phyloP scores from a whole-genome alignment of 805 yeast species.

The Ogataea trehaloabstinens region DNA sequence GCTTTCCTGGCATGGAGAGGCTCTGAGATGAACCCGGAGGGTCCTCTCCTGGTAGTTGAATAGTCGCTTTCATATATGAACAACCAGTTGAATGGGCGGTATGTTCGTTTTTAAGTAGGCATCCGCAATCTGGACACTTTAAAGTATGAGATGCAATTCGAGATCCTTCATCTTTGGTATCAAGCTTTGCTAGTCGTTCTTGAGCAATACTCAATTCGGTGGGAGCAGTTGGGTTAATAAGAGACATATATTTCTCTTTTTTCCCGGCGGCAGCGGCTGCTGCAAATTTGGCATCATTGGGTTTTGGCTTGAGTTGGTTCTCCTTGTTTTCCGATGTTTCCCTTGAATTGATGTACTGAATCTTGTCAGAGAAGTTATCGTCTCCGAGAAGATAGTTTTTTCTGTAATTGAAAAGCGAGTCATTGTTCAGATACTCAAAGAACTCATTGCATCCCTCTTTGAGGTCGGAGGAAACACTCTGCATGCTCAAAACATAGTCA shows the following conservation, averaged over 20 bases:
- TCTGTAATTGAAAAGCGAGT: conserved; percentile 19
- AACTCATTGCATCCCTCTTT: conserved; percentile 30
- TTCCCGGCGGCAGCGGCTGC: conserved; percentile 6
- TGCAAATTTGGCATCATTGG: conserved; percentile 8
- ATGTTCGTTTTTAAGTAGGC: conserved; percentile 15
- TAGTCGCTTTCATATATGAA: conserved; percentile 8
- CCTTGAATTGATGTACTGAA: conserved; percentile 17
- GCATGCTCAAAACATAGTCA: conserved; percentile 40
- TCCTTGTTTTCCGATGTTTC: conserved; percentile 19
- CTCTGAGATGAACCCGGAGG: conserved; percentile 25
- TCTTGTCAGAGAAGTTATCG: conserved; percentile 17
- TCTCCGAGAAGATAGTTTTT: conserved; percentile 16
- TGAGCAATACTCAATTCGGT: conserved; percentile 11
- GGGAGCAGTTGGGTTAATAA: conserved; percentile 14
- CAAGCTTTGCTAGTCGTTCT: conserved; percentile 7
- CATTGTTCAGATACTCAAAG: conserved; percentile 26
- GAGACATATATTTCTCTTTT: conserved; percentile 16
- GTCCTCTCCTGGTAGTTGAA: conserved; percentile 6
- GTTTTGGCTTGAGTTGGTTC: conserved; percentile 12
- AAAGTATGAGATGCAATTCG: conserved; percentile 9
- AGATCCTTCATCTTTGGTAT: conserved; percentile 7
- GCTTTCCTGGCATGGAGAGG: conserved; percentile 24
- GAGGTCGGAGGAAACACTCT: conserved; percentile 27
- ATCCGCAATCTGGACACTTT: conserved; percentile 18
- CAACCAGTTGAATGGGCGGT: conserved; percentile 16